Conservation (phyloP, 2,329 filamentous ascomycete species). For the Xylaria sp. region DNA sequence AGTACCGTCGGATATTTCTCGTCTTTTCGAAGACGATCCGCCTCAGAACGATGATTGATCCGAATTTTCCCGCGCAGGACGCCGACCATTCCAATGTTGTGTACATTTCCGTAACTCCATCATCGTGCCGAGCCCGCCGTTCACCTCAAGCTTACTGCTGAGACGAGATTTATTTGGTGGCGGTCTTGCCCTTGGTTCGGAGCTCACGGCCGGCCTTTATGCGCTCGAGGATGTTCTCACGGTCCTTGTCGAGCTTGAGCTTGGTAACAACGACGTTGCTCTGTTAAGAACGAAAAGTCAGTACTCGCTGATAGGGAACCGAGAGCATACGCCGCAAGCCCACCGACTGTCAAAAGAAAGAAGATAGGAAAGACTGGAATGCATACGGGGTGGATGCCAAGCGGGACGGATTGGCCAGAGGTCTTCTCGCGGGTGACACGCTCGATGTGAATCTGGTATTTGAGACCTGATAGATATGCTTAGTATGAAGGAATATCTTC, state of each 20-base stretch:
- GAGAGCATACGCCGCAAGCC: background rate
- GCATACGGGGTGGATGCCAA: constrained; percentile 81
- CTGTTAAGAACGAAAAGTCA: constrained; percentile 16
- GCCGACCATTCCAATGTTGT: constrained; percentile 28
- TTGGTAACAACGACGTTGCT: constrained; percentile 34
- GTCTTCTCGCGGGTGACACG: constrained; percentile 97
- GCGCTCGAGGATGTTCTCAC: constrained; percentile 87
- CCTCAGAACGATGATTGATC: constrained; percentile 34
- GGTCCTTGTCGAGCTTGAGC: constrained; percentile 67
- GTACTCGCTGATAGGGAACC: background rate
- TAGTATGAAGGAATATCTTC: too few relatives aligned
- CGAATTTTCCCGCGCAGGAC: constrained; percentile 32
- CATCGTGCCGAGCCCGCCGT: constrained; percentile 13
- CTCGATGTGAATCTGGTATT: constrained; percentile 98
- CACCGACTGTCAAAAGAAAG: background rate
- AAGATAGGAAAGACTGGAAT: background rate
- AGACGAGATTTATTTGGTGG: constrained; percentile 58
- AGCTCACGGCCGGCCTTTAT: constrained; percentile 84
- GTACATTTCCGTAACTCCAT: constrained; percentile 19
- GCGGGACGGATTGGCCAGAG: constrained; percentile 93
- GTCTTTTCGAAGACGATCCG: constrained; percentile 16
- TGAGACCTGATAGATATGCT: constrained; percentile 66
- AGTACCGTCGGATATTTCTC: constrained; percentile 31
- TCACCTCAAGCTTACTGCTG: constrained; percentile 23
- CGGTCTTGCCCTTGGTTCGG: constrained; percentile 76